Conservation (phyloP, 1,284 basidiomycete genomes). For the Puccinia horiana region DNA sequence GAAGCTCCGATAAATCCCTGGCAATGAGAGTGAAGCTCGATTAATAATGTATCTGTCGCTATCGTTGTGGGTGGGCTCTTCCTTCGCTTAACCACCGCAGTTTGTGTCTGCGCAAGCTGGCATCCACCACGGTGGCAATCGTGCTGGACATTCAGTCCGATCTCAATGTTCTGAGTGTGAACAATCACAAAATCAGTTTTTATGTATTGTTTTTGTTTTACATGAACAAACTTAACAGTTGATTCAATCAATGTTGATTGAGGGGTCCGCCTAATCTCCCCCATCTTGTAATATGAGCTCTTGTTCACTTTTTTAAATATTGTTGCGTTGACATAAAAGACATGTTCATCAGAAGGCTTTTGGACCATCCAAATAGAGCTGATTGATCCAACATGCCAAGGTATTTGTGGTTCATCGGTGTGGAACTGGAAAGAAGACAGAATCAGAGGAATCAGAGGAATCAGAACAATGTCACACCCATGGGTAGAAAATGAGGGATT, state of each 20-base stretch:
- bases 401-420: neutral
- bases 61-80: neutral
- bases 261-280: neutral
- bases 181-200: too few species aligned
- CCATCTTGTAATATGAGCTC: neutral
- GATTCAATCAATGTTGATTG: neutral
- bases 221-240: too few species aligned
- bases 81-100: neutral
- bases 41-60: neutral
- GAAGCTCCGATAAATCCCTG: neutral
- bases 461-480: too few species aligned
- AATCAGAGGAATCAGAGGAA: neutral
- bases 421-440: neutral
- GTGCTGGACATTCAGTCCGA: slow-evolving; percentile 2
- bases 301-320: neutral
- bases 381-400: neutral
- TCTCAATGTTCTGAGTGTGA: neutral
- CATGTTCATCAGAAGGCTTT: neutral
- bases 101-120: neutral
- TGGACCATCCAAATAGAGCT: slow-evolving; percentile 7
- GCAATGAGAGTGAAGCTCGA: neutral
- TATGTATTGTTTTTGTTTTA: too few species aligned
- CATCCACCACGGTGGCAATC: neutral
- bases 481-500: neutral
- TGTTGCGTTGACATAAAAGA: neutral